These are phyloP conservation scores for Vigna trinervia DNA, from an alignment of 306 rosid genomes.

Conservation along the genomic window DNA sequence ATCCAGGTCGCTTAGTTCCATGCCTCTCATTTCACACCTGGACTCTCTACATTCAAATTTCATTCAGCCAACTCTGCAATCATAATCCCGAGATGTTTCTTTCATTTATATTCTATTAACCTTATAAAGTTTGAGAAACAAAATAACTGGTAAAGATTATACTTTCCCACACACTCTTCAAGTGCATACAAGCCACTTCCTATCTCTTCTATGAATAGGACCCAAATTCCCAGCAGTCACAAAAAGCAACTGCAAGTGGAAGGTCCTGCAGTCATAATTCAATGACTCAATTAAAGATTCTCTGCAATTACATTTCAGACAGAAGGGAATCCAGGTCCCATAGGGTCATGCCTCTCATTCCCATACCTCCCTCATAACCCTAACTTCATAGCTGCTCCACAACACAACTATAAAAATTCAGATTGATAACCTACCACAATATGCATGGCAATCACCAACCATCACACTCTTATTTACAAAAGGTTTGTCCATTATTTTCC, in stretches of 20 bases:
- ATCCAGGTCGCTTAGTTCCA: too few relatives aligned
- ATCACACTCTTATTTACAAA: not conserved
- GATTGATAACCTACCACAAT: not conserved
- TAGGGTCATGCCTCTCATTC: not conserved
- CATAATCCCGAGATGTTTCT: not conserved
- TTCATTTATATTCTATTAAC: not conserved
- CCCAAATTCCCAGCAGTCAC: too few relatives aligned
- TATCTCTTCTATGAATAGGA: not conserved
- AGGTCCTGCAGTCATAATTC: too few relatives aligned
- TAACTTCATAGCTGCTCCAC: too few relatives aligned
- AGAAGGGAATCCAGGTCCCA: too few relatives aligned
- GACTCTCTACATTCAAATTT: not conserved
- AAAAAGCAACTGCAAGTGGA: too few relatives aligned
- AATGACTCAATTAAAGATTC: too few relatives aligned
- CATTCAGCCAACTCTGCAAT: not conserved
- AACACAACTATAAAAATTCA: too few relatives aligned
- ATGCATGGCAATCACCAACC: not conserved
- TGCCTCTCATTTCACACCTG: not conserved
- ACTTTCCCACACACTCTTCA: not conserved
- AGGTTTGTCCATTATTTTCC: not conserved
- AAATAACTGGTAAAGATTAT: not conserved
- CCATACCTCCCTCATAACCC: not conserved
- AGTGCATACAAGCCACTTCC: not conserved
- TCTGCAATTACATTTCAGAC: too few relatives aligned
- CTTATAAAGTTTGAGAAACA: not conserved